Evolutionary conservation across 176 grass and related monocot genomes (phyloP), one percentile per base, ranked within the genome.

Genomic region (Phragmites australis): DNA sequence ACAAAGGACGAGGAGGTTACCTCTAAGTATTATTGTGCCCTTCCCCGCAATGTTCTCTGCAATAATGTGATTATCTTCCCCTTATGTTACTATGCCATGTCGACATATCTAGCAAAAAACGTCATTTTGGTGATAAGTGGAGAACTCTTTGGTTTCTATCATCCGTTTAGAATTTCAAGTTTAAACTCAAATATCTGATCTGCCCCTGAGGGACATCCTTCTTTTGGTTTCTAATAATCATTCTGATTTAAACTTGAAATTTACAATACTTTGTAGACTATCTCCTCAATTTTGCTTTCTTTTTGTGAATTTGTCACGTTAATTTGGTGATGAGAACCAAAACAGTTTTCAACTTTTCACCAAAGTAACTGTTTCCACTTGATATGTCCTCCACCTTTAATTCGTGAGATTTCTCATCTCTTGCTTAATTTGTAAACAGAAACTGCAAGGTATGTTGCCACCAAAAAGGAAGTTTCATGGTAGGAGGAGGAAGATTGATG

Each of bases 1-100:
- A 23, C 29, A 16, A 58, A 76, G 29, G 39, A 32, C 23, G 7
- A 46, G 39, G 72, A 68, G 82, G 82, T 84, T 57, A 84, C 82
- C n/a, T 76, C 82, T 9, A 84, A 76, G 19, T 56, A 34, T 66
- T 50, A 48, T 7, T 9, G 18, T 55, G 48, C 19, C 25, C 4
- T 48, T 69, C 66, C 42, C 22, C 23, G 0, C 8, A 71, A 29
- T 21, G 0, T 19, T 47, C 68, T 8, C 2, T 2, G 4, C 2
- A 13, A 13, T 22, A 19, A 46, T 19, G 25, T 76, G 63, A 23
- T 54, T n/a, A 15, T 23, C 13, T 76, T 65, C 19, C 14, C 55
- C 44, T 58, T 58, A 47, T 66, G 16, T 37, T 84, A 48, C 27
- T 57, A 45, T 67, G 1, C 34, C 22, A 73, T 72, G 10, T 30